Conservation (phyloP, 495 filamentous ascomycete genomes). For the Talaromyces ruber region DNA sequence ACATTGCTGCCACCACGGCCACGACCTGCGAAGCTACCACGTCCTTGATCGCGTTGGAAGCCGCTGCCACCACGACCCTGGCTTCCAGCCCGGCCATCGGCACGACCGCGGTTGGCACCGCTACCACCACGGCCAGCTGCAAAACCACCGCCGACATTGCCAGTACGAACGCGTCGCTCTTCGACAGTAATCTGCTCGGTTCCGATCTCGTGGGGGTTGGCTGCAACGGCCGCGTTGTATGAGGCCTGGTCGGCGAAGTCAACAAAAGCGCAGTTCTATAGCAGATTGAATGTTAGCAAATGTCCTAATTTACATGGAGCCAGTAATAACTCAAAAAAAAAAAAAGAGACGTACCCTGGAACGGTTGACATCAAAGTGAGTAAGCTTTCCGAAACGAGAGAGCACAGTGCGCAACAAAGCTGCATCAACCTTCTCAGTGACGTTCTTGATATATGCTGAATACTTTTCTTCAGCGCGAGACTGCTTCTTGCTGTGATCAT, state of each 20-base stretch:
- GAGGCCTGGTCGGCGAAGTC: constrained; percentile 75
- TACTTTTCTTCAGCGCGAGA: constrained; percentile 55
- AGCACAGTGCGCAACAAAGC: constrained; percentile 58
- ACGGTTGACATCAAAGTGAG: constrained; percentile 83
- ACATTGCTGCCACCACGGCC: constrained; percentile 47
- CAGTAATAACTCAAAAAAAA: not conserved
- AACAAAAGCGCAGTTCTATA: constrained; percentile 90
- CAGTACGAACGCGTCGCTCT: constrained; percentile 71
- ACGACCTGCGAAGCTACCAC: constrained; percentile 44
- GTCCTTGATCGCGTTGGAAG: constrained; percentile 55
- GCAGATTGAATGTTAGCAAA: not conserved
- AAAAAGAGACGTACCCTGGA: constrained; percentile 59
- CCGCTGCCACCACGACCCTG: constrained; percentile 54
- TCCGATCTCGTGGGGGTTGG: constrained; percentile 78
- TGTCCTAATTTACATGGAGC: not conserved
- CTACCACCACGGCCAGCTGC: constrained; percentile 53
- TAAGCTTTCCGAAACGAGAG: constrained; percentile 65
- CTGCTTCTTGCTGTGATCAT: constrained; percentile 71
- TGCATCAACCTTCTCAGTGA: constrained; percentile 71
- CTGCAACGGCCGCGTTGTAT: constrained; percentile 71
- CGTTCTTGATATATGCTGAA: constrained; percentile 86
- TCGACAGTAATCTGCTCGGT: constrained; percentile 78
- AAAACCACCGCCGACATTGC: constrained; percentile 50
- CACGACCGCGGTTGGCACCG: constrained; percentile 56
- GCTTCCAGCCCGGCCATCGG: constrained; percentile 51